Percentiles rank a stretch among this genome's conserved stretches.
phyloP scores from a whole-genome alignment of 2,329 filamentous ascomycete genomes.

The Paracamarosporium sp. region DNA sequence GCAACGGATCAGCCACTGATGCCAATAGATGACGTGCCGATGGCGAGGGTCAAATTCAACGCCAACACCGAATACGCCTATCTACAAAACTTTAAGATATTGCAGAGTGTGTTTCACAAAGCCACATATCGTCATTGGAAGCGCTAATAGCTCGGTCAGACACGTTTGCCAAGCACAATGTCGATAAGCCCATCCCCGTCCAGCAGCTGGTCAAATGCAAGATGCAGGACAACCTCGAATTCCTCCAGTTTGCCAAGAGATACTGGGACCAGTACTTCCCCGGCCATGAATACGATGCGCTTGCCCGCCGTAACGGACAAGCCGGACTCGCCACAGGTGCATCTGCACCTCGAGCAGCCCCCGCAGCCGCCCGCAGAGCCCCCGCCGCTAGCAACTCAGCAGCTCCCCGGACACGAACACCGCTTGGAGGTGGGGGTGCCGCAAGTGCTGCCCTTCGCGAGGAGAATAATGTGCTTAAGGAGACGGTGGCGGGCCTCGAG shows the following conservation, averaged over 20 bases:
- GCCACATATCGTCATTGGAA: too few species aligned
- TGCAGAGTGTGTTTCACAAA: slow-evolving; percentile 75
- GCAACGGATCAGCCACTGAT: neutral
- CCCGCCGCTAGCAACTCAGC: slow-evolving; percentile 49
- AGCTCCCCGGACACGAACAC: slow-evolving; percentile 50
- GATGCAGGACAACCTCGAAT: slow-evolving; percentile 99
- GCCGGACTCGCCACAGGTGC: slow-evolving; percentile 59
- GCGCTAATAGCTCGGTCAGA: slow-evolving; percentile 57
- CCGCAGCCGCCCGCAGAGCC: slow-evolving; percentile 56
- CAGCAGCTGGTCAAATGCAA: slow-evolving; percentile 94
- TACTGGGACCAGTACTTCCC: slow-evolving; percentile 99
- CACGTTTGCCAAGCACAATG: slow-evolving; percentile 80
- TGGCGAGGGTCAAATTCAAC: slow-evolving; percentile 97
- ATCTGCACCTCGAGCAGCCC: slow-evolving; percentile 59
- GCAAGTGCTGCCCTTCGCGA: slow-evolving; percentile 76
- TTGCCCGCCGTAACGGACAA: slow-evolving; percentile 81
- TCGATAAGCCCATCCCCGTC: slow-evolving; percentile 91
- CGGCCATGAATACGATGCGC: slow-evolving; percentile 94
- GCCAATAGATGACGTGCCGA: slow-evolving; percentile 78
- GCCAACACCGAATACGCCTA: slow-evolving; percentile 97
- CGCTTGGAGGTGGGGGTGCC: slow-evolving; percentile 57
- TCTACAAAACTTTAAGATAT: slow-evolving; percentile 96
- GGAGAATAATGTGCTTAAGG: slow-evolving; percentile 89
- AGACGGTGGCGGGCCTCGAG: slow-evolving; percentile 93
- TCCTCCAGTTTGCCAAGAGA: slow-evolving; percentile 94